Evolutionary conservation across 139 green algal species (phyloP), one percentile per base, ranked within the genome.

Genomic region (Chlorella sp.): DNA sequence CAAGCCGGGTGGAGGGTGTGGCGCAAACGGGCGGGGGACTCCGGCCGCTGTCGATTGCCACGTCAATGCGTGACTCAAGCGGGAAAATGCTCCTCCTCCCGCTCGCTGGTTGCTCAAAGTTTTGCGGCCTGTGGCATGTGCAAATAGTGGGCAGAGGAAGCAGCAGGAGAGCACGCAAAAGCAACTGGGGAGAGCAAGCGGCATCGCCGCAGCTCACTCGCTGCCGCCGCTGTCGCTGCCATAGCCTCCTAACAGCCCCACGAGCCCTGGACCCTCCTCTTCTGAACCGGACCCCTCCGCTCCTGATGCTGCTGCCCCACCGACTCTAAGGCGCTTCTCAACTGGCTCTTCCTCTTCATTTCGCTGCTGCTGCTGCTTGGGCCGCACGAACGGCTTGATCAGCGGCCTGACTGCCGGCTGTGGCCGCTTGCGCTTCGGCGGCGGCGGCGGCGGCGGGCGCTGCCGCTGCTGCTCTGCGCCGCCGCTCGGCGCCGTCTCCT

Each of bases 231-330:
- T 71, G 65, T 40, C 65, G 64, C 46, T 68, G 29, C 70, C 77
- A 59, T 83, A 83, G 46, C 55, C 77, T 51, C 77, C 77, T 35
- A 83, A 48, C 43, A 82, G 27, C 29, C 77, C 77, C 7, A 68
- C 68, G 33, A 82, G 36, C 23, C 69, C 69, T 1, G 41, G n/a
- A 0, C 43, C 50, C 19, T 42, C 76, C 29, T 77, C 67, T 60
- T 74, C 69, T 7, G 17, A 51, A n/a, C n/a, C n/a, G n/a, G n/a
- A n/a, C n/a, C n/a, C n/a, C n/a, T n/a, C n/a, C 63, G 46, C 74
- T 29, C 1, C 36, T 35, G 55, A 45, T 41, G 33, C 33, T 33
- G 29, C 72, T 55, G 65, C 59, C 63, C 2, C 9, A 59, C 45
- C 64, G 8, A 21, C 64, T 8, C 45, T 71, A 31, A 14, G 64